Evolutionary conservation across 305 asterid genomes (phyloP).

Genomic region (Ilex paraguariensis): DNA sequence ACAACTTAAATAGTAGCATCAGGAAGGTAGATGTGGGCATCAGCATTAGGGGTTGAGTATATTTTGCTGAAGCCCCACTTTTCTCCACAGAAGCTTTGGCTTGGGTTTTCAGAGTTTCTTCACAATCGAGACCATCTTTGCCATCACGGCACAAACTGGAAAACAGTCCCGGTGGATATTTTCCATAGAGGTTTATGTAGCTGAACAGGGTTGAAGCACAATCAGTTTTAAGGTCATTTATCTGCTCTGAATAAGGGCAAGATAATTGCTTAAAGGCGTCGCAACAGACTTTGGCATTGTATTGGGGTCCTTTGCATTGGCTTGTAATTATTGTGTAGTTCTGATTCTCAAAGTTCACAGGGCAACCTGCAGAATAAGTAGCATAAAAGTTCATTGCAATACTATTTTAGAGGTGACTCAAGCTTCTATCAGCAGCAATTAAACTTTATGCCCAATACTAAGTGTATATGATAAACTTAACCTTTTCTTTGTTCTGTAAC

Average conservation of each 20-base stretch:
- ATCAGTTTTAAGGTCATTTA: slow-evolving; percentile 37
- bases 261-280: slow-evolving; percentile 42
- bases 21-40: no score
- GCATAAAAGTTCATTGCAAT: no score
- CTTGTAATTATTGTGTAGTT: slow-evolving; percentile 27
- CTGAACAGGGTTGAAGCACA: slow-evolving; percentile 50
- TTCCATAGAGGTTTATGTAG: slow-evolving; percentile 47
- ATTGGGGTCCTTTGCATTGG: slow-evolving; percentile 84
- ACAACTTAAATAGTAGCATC: no score
- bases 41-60: neutral
- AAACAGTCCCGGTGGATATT: slow-evolving; percentile 20
- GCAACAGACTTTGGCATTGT: slow-evolving; percentile 52
- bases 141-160: slow-evolving; percentile 51
- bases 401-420: no score
- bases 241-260: slow-evolving; percentile 37
- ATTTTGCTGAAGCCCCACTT: neutral
- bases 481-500: no score
- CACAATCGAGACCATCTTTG: slow-evolving; percentile 43
- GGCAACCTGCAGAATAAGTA: slow-evolving; percentile 40
- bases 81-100: neutral
- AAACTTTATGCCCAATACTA: no score
- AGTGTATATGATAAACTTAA: no score
- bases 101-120: neutral
- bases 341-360: slow-evolving; percentile 46
- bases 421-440: no score